Evolutionary conservation across 2,329 filamentous ascomycete genomes (phyloP).

Genomic region (Pseudocercospora ulei): DNA sequence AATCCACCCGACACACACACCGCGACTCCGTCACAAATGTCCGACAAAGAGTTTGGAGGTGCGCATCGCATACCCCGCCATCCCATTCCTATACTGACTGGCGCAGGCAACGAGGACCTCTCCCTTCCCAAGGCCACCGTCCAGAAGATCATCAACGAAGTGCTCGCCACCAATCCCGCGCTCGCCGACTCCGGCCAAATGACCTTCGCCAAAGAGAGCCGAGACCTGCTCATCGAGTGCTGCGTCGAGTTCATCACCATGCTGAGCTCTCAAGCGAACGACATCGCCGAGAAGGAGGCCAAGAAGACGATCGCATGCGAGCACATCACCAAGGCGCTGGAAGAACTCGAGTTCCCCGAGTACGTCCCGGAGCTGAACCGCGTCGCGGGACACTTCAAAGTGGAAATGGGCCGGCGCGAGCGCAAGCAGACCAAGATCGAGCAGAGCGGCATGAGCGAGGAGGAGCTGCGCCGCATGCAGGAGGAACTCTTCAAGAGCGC

Average conservation of each 20-base stretch:
- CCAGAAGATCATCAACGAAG: constrained; percentile 84
- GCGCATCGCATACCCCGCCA: constrained; percentile 22
- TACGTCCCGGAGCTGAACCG: constrained; percentile 82
- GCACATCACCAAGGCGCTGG: constrained; percentile 89
- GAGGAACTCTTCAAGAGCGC: constrained; percentile 83
- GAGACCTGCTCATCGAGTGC: constrained; percentile 92
- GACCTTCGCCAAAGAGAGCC: constrained; percentile 86
- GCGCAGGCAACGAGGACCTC: constrained; percentile 50
- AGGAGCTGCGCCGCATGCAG: constrained; percentile 79
- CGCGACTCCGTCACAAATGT: constrained; percentile 38
- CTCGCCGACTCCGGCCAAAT: constrained; percentile 42
- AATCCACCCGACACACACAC: background rate
- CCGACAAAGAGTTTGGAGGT: constrained; percentile 48
- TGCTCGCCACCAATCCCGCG: constrained; percentile 62
- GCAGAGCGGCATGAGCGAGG: constrained; percentile 81
- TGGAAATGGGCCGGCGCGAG: constrained; percentile 47
- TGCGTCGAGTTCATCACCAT: constrained; percentile 98
- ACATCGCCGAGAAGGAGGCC: constrained; percentile 95
- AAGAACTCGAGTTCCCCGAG: constrained; percentile 83
- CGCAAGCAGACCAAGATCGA: constrained; percentile 97
- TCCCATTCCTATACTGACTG: constrained; percentile 7
- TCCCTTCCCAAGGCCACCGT: constrained; percentile 58
- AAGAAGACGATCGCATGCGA: constrained; percentile 99
- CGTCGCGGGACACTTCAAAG: constrained; percentile 81
- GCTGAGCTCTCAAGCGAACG: constrained; percentile 96